phyloP scores from a whole-genome alignment of 1,139 yeast genomes.

The Spathaspora sp. region DNA sequence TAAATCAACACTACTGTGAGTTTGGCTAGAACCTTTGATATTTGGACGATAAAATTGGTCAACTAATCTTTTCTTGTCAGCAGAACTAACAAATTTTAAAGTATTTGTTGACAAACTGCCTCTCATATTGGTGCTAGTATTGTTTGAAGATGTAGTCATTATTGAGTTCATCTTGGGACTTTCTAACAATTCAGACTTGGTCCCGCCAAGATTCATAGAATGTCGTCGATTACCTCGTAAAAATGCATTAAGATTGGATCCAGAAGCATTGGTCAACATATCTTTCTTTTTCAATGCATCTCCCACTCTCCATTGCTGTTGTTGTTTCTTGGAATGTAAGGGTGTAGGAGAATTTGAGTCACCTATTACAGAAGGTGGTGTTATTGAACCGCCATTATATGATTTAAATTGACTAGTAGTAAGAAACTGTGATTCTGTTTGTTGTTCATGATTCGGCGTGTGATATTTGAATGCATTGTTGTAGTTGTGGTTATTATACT shows the following conservation, averaged over 20 bases:
- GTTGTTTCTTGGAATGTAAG: background rate
- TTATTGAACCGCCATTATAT: background rate
- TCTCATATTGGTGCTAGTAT: background rate
- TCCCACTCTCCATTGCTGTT: background rate
- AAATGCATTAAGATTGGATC: constrained; percentile 9
- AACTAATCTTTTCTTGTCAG: constrained; percentile 36
- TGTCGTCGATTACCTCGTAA: constrained; percentile 11
- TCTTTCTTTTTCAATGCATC: constrained; percentile 1
- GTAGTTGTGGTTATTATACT: background rate
- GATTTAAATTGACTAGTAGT: background rate
- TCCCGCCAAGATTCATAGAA: constrained; percentile 5
- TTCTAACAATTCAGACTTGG: constrained; percentile 8
- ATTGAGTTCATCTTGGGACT: constrained; percentile 8
- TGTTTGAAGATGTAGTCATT: background rate
- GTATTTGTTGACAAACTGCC: background rate
- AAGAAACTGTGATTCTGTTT: background rate
- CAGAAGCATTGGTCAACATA: constrained; percentile 7
- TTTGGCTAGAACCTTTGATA: constrained; percentile 10
- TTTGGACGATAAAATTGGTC: constrained; percentile 38
- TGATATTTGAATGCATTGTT: background rate
- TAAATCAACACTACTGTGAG: constrained; percentile 9
- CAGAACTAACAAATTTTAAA: background rate
- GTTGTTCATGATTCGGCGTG: background rate
- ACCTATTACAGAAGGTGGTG: background rate
- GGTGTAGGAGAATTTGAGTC: background rate